phyloP scores from a whole-genome alignment of 192 early-diverging fungal genomes.

The Spizellomyces sp. region DNA sequence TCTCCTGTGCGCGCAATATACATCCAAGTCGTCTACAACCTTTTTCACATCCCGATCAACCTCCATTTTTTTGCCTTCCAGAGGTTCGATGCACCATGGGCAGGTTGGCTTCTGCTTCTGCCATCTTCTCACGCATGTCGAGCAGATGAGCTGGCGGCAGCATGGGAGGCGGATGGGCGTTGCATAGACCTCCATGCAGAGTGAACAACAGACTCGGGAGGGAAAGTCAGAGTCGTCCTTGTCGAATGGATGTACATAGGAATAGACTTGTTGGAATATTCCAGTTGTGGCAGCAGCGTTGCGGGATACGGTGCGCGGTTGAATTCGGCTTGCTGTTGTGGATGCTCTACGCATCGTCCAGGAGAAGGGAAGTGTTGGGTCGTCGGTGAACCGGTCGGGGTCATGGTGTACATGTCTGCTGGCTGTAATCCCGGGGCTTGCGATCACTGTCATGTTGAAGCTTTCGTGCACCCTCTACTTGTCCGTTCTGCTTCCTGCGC shows the following conservation, averaged over 20 bases:
- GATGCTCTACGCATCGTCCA: too few species aligned
- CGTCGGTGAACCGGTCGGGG: too few species aligned
- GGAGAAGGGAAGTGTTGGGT: too few species aligned
- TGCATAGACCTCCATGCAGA: conserved; percentile 20
- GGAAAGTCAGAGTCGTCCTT: conserved; percentile 26
- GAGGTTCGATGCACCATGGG: conserved; percentile 15
- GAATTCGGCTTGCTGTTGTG: background rate
- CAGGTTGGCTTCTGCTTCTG: conserved; percentile 7
- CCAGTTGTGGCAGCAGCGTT: conserved; percentile 14
- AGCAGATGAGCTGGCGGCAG: conserved; percentile 22
- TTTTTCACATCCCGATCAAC: conserved; percentile 24
- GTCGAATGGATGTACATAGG: conserved; percentile 33
- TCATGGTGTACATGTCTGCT: too few species aligned
- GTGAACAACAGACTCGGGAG: conserved; percentile 9
- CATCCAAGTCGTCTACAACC: conserved; percentile 31
- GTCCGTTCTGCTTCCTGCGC: too few species aligned
- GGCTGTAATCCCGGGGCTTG: too few species aligned
- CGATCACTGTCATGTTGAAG: too few species aligned
- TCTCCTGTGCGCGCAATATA: conserved; percentile 18
- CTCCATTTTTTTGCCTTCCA: conserved; percentile 8
- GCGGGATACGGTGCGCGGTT: conserved; percentile 26
- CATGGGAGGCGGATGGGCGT: conserved; percentile 26
- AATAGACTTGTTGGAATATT: conserved; percentile 16
- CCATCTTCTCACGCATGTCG: conserved; percentile 31
- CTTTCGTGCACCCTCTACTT: too few species aligned